Evolutionary conservation across 2,329 filamentous ascomycete species (phyloP).

Genomic region (Sclerotiophoma versabilis): DNA sequence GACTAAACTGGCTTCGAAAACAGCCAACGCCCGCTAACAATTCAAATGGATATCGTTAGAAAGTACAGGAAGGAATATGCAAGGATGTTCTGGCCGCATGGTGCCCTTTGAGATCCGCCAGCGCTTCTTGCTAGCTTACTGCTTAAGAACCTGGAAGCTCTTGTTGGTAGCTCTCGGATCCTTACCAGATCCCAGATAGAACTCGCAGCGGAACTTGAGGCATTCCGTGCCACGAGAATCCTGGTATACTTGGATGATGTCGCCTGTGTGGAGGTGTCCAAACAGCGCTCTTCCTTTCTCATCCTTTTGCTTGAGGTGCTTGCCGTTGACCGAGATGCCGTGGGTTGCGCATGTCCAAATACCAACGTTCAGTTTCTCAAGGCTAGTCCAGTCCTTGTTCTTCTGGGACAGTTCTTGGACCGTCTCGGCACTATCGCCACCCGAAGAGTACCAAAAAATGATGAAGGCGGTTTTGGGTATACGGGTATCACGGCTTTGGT

Average conservation of each 20-base stretch:
- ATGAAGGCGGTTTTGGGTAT: slow-evolving; percentile 85
- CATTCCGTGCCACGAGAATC: slow-evolving; percentile 44
- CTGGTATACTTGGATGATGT: slow-evolving; percentile 76
- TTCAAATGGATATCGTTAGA: slow-evolving; percentile 13
- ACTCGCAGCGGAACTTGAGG: slow-evolving; percentile 54
- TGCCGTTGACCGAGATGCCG: slow-evolving; percentile 79
- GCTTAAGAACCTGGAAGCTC: slow-evolving; percentile 29
- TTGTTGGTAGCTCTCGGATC: slow-evolving; percentile 35
- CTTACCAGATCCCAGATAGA: slow-evolving; percentile 50
- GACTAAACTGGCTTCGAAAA: background rate
- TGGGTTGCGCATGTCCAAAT: slow-evolving; percentile 80
- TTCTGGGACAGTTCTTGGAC: slow-evolving; percentile 50
- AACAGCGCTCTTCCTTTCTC: slow-evolving; percentile 62
- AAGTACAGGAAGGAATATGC: background rate
- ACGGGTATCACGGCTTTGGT: slow-evolving; percentile 67
- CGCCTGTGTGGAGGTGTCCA: slow-evolving; percentile 76
- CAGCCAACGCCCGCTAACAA: slow-evolving; percentile 14
- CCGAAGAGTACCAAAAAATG: slow-evolving; percentile 67
- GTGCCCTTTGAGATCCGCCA: background rate
- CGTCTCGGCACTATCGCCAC: slow-evolving; percentile 71
- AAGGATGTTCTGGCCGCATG: background rate
- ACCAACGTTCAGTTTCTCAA: slow-evolving; percentile 68
- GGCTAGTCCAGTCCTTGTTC: slow-evolving; percentile 61
- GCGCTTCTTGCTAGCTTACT: background rate
- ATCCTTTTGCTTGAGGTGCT: slow-evolving; percentile 65